phyloP scores from a whole-genome alignment of 108 stramenopile species.

The Nitzschia putrida region DNA sequence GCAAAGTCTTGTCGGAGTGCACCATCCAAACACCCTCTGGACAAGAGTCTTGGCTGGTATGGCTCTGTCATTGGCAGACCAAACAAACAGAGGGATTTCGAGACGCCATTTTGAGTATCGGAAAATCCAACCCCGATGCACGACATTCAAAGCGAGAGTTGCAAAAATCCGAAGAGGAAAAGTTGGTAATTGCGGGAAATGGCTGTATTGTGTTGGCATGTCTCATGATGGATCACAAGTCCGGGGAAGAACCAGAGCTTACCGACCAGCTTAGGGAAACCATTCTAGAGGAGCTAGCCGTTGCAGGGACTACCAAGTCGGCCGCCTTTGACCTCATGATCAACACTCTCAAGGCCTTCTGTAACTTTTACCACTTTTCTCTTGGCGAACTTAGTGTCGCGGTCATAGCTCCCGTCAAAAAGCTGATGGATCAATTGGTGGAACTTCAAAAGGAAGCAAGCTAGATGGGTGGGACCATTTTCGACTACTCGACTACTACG shows the following conservation, averaged over 20 bases:
- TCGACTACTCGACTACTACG: too few relatives aligned
- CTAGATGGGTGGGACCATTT: too few relatives aligned
- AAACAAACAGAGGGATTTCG: constrained; percentile 62
- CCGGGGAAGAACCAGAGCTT: constrained; percentile 30
- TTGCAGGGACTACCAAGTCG: constrained; percentile 34
- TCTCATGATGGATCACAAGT: constrained; percentile 46
- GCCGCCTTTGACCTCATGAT: constrained; percentile 62
- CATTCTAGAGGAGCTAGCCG: constrained; percentile 59
- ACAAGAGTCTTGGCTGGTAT: constrained; percentile 43
- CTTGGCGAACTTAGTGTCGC: constrained; percentile 79
- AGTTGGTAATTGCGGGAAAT: constrained; percentile 78
- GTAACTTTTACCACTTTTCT: constrained; percentile 82
- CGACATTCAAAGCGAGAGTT: constrained; percentile 23
- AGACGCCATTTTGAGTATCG: constrained; percentile 60
- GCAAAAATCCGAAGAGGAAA: constrained; percentile 62
- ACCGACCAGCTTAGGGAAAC: constrained; percentile 38
- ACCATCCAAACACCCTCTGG: constrained; percentile 1
- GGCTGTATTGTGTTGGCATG: constrained; percentile 80
- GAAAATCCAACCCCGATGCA: constrained; percentile 13
- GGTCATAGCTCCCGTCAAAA: constrained; percentile 70
- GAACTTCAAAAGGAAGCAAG: constrained; percentile 3
- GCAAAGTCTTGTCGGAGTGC: constrained; percentile 24
- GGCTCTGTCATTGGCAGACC: constrained; percentile 68
- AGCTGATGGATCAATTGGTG: constrained; percentile 59
- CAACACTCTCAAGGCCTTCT: constrained; percentile 80